Base-by-base conservation (phyloP, 192 early-diverging fungal species). In the Linnemannia schmuckeri region DNA sequence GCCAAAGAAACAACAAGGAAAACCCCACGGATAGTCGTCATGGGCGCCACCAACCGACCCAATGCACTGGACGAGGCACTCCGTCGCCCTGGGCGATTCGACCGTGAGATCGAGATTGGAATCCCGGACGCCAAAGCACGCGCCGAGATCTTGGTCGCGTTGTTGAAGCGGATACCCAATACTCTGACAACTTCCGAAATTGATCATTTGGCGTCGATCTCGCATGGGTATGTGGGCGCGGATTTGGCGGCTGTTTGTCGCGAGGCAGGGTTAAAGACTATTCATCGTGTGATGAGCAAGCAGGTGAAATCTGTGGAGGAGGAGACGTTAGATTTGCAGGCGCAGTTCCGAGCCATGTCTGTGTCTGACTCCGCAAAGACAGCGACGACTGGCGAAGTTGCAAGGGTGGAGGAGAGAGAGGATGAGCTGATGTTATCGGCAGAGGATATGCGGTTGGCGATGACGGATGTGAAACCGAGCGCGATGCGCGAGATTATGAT, bases 161-260 rank as follows among this genome's bases (percentile, higher is more conserved):
- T 96, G 18, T 91, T 99, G 37, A 80, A 79, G 15, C 85, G 88
- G 15, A 94, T 94, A 63, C 97, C 97, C 3, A 90, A 98, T 81
- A 82, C 85, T 9, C 84, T 99, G 12, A 89, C 93, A 10, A 54
- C 80, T 1, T 80, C 82, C 7, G 90, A 99, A 24, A 75, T 98
- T 3, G 84, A 88, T 0, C 70, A 78, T 0, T 63, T 99, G 22
- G 94, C 97, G 0, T 90, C 90, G 0, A 80, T 81, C 42, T 93
- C 96, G 0, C 99, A 99, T 82, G 99, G 99, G 0, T 99, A 95
- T 88, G 98, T 99, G 75, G 99, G 99, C n/a, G 99, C 99, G 6
- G 99, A 99, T 89, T 80, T 99, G 30, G 95, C 96, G 4, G 95
- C 96, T 9, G 91, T 98, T 6, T 91, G 93, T 72, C 91, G 96